Evolutionary conservation across 768 basidiomycete species (phyloP).

Genomic region (Boletus rufocinnamomeus): DNA sequence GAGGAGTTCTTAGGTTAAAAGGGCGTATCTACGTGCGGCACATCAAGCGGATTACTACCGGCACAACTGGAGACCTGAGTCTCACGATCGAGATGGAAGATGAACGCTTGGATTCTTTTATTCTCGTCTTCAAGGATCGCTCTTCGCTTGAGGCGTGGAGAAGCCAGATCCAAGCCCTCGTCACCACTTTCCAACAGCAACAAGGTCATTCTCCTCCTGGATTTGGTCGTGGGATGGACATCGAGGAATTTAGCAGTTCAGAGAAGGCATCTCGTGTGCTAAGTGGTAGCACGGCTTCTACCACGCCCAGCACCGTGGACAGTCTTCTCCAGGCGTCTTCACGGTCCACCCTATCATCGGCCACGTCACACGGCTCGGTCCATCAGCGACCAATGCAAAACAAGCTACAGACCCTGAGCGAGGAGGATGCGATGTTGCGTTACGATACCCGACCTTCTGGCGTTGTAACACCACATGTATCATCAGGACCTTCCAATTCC

Average conservation of each 20-base stretch:
- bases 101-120: slow-evolving; percentile 89
- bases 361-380: slow-evolving; percentile 67
- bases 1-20: slow-evolving; percentile 85
- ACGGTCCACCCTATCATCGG: slow-evolving; percentile 72
- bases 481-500: slow-evolving; percentile 75
- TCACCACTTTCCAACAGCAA: slow-evolving; percentile 67
- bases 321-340: slow-evolving; percentile 67
- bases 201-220: slow-evolving; percentile 37
- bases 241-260: slow-evolving; percentile 80
- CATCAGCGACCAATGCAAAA: slow-evolving; percentile 37
- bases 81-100: slow-evolving; percentile 99
- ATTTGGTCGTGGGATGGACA: slow-evolving; percentile 46
- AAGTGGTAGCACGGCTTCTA: slow-evolving; percentile 67
- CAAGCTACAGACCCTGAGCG: slow-evolving; percentile 67
- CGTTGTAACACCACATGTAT: slow-evolving; percentile 69
- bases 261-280: slow-evolving; percentile 78
- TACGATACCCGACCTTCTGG: slow-evolving; percentile 54
- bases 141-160: slow-evolving; percentile 90
- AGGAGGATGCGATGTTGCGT: slow-evolving; percentile 64
- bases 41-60: slow-evolving; percentile 85
- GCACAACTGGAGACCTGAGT: slow-evolving; percentile 82
- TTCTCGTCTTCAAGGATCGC: slow-evolving; percentile 91
- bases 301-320: slow-evolving; percentile 58
- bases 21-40: slow-evolving; percentile 96
- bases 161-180: slow-evolving; percentile 75